A percentile compares a stretch with the other conserved stretches of the same genome.
phyloP scores from a whole-genome alignment of 2,329 filamentous ascomycete genomes.

The Phaeosphaeria sp. region DNA sequence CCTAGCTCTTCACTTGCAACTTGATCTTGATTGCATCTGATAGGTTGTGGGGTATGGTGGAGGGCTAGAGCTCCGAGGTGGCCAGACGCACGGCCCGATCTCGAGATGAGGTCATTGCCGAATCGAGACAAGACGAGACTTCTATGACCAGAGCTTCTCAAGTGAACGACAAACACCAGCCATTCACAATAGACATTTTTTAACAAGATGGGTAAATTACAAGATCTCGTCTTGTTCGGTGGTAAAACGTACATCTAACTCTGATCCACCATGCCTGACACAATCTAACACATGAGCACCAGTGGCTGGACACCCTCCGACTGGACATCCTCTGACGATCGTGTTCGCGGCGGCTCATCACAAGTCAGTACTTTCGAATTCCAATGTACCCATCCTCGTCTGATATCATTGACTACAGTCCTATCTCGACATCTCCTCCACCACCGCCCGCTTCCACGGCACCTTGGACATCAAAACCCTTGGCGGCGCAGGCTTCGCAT shows the following conservation, averaged over 20 bases:
- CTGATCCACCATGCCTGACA: background rate
- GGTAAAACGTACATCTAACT: slow-evolving; percentile 29
- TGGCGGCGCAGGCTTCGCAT: slow-evolving; percentile 82
- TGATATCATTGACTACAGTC: slow-evolving; percentile 45
- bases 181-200: background rate
- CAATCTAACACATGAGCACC: slow-evolving; percentile 15
- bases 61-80: background rate
- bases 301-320: slow-evolving; percentile 65
- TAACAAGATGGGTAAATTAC: background rate
- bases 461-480: slow-evolving; percentile 75
- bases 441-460: slow-evolving; percentile 66
- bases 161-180: background rate
- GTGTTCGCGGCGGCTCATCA: slow-evolving; percentile 76
- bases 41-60: background rate
- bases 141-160: background rate
- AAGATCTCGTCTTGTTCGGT: slow-evolving; percentile 33
- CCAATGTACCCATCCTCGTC: slow-evolving; percentile 49
- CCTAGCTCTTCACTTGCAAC: background rate
- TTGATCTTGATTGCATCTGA: background rate
- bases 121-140: slow-evolving; percentile 2
- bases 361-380: slow-evolving; percentile 48
- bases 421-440: slow-evolving; percentile 50
- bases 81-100: slow-evolving; percentile 8
- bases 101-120: slow-evolving; percentile 15
- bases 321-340: slow-evolving; percentile 76